Evolutionary conservation across 768 basidiomycete species (phyloP).

Genomic region (Pulveroboletus sp.): DNA sequence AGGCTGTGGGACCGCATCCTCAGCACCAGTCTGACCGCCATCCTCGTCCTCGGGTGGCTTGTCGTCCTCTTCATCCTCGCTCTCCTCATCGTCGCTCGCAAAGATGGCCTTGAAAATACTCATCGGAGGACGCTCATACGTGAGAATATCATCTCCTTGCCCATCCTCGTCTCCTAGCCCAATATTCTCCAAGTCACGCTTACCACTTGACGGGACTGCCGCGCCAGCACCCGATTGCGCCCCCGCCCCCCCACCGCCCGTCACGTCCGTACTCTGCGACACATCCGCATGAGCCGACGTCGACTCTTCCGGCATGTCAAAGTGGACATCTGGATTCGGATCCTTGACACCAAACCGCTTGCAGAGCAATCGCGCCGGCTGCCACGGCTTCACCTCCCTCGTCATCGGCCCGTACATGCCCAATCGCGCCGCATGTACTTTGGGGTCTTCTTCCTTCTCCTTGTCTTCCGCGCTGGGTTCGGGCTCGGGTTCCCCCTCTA

Average conservation of each 20-base stretch:
- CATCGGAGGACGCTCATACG: conserved; percentile 84
- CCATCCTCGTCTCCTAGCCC: conserved; percentile 91
- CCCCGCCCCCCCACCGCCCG: neutral
- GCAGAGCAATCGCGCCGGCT: conserved; percentile 82
- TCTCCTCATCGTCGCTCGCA: conserved; percentile 90
- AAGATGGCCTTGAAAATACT: conserved; percentile 98
- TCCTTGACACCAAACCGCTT: conserved; percentile 93
- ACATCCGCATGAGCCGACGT: conserved; percentile 17
- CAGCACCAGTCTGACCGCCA: neutral
- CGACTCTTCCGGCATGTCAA: conserved; percentile 29
- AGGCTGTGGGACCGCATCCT: conserved; percentile 6
- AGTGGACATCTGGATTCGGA: conserved; percentile 60
- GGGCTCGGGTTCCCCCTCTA: too few relatives aligned
- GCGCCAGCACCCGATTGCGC: neutral
- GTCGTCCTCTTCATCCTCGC: conserved; percentile 56
- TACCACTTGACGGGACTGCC: conserved; percentile 17
- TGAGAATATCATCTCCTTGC: conserved; percentile 85
- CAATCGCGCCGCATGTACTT: conserved; percentile 74
- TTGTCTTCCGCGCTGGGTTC: conserved; percentile 40
- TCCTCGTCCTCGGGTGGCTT: conserved; percentile 13
- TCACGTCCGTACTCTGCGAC: conserved; percentile 4
- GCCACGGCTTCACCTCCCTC: conserved; percentile 69
- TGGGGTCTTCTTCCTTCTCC: conserved; percentile 66
- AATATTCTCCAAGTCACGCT: conserved; percentile 72
- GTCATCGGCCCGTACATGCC: conserved; percentile 93